Percentiles rank a stretch among this genome's conserved stretches.
Evolutionary conservation across 805 yeast genomes (phyloP).

Genomic region (Saccharomyces eubayanus): DNA sequence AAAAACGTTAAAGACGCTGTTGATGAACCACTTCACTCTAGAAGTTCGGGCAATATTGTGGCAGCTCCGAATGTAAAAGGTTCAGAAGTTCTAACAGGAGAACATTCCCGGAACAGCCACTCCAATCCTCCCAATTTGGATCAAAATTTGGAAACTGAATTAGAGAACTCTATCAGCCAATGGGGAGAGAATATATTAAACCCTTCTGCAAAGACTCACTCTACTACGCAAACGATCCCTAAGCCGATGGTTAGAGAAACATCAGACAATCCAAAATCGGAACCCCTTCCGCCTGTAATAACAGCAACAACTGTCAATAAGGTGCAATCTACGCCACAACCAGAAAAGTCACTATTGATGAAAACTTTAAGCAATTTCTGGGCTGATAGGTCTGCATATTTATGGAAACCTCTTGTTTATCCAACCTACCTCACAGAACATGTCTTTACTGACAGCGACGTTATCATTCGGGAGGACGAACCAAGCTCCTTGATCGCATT

Average conservation of each 20-base stretch:
- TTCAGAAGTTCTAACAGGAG: slow-evolving; percentile 1
- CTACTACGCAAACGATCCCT: background rate
- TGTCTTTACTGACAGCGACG: slow-evolving; percentile 86
- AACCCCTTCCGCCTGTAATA: slow-evolving; percentile 18
- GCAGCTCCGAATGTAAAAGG: slow-evolving; percentile 6
- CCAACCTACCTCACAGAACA: slow-evolving; percentile 77
- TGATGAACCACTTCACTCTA: slow-evolving; percentile 38
- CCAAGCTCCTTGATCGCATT: slow-evolving; percentile 92
- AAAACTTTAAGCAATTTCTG: slow-evolving; percentile 83
- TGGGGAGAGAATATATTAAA: slow-evolving; percentile 23
- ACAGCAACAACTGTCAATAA: slow-evolving; percentile 16
- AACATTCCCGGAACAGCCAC: background rate
- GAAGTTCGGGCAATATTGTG: slow-evolving; percentile 8
- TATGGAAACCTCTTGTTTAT: slow-evolving; percentile 88
- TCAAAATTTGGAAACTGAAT: slow-evolving; percentile 21
- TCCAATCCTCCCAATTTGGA: slow-evolving; percentile 8
- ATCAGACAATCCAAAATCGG: slow-evolving; percentile 4
- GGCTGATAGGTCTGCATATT: slow-evolving; percentile 93
- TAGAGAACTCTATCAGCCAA: slow-evolving; percentile 26
- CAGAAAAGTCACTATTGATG: slow-evolving; percentile 70
- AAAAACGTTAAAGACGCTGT: slow-evolving; percentile 85
- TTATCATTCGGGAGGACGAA: slow-evolving; percentile 90
- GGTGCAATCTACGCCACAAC: slow-evolving; percentile 31
- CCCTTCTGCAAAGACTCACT: background rate
- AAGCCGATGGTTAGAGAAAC: background rate